phyloP scores from a whole-genome alignment of 208 protist genomes.

The Blechomonas ayalai region DNA sequence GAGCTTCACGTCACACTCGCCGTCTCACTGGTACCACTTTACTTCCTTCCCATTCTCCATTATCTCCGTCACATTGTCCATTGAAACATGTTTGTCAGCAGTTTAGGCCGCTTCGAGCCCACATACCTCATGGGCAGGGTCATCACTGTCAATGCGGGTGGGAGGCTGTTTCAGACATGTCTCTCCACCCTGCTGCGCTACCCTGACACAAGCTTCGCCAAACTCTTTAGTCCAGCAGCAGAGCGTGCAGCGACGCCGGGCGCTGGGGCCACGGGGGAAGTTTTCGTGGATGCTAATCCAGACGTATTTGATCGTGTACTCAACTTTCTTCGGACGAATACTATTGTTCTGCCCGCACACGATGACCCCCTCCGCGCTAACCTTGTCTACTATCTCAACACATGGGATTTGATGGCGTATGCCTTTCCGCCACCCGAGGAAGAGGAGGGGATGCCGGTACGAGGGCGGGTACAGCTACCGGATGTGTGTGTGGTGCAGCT shows the following conservation, averaged over 20 bases:
- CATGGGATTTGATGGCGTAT: conserved; percentile 66
- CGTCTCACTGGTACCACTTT: no score
- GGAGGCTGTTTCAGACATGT: conserved; percentile 52
- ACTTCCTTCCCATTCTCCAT: no score
- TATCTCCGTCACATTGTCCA: no score
- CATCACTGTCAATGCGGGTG: conserved; percentile 65
- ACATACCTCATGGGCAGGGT: no score
- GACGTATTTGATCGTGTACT: conserved; percentile 72
- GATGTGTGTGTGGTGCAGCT: conserved; percentile 84
- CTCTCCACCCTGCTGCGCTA: conserved; percentile 57
- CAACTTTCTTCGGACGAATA: conserved; percentile 56
- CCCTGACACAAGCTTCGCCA: conserved; percentile 56
- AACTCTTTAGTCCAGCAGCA: conserved; percentile 26
- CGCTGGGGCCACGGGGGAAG: conserved; percentile 16
- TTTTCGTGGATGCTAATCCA: conserved; percentile 78
- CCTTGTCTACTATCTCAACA: conserved; percentile 48
- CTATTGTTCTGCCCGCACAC: conserved; percentile 42
- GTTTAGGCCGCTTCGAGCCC: conserved; percentile 7
- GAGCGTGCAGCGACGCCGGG: neutral
- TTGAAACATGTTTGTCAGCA: conserved; percentile 11
- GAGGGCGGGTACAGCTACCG: conserved; percentile 25
- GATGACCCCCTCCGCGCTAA: conserved; percentile 64
- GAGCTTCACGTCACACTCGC: no score
- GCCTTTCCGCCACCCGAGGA: conserved; percentile 34
- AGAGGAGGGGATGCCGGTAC: conserved; percentile 1